These are phyloP conservation scores for Diaporthe citri DNA, from an alignment of 2,329 filamentous ascomycete genomes.

Conservation along the genomic window DNA sequence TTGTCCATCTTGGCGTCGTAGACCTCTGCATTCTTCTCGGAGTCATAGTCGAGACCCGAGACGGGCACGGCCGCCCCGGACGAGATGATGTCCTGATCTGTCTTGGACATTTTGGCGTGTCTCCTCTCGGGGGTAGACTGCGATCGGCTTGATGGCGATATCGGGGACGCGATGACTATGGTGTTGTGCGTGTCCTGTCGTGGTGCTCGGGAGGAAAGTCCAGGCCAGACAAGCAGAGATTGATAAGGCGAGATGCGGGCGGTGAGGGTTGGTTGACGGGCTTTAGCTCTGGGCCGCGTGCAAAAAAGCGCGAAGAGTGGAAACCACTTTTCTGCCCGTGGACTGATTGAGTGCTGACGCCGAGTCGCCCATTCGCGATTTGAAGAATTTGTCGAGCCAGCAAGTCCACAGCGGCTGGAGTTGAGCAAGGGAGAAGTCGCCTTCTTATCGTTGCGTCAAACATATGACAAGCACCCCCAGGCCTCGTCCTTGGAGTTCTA, in stretches of 20 bases:
- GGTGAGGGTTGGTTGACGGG: constrained; percentile 28
- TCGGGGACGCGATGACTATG: constrained; percentile 42
- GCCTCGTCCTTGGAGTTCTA: constrained; percentile 18
- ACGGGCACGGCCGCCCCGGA: constrained; percentile 35
- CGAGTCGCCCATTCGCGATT: not conserved
- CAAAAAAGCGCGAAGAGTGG: constrained; percentile 34
- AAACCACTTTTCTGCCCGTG: constrained; percentile 34
- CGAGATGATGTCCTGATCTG: constrained; percentile 30
- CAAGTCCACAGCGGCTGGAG: not conserved
- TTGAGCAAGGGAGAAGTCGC: not conserved
- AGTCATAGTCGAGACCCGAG: constrained; percentile 37
- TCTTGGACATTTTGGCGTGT: constrained; percentile 39
- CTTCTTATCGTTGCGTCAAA: constrained; percentile 11
- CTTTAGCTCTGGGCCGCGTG: constrained; percentile 11
- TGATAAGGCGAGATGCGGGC: constrained; percentile 26
- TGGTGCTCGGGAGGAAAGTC: not conserved
- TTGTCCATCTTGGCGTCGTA: constrained; percentile 46
- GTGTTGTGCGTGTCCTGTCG: constrained; percentile 20
- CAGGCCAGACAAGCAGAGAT: constrained; percentile 22
- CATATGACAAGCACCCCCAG: not conserved
- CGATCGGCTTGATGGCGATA: not conserved
- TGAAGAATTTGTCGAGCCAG: constrained; percentile 9
- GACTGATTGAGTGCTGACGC: constrained; percentile 9
- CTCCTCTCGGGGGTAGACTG: not conserved
- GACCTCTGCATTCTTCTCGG: constrained; percentile 34